Base-by-base conservation (phyloP, 139 green algal genomes). In the Eudorina sp. region DNA sequence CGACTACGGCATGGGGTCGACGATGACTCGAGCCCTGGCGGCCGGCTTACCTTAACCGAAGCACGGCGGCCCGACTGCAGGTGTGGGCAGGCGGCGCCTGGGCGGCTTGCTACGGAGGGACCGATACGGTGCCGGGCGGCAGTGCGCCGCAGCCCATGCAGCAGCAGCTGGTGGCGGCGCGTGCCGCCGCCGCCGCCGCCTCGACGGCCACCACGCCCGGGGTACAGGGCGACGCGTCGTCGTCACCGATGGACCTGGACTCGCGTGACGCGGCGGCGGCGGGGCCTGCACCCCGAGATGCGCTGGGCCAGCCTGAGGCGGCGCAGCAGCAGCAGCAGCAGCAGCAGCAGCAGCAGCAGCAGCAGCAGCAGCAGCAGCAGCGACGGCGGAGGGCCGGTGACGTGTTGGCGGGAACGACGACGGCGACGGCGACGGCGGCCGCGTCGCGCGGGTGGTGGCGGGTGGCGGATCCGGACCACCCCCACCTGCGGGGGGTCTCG, bases 61-160 rank as follows among this genome's bases (percentile, higher is more conserved):
- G n/a, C n/a, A n/a, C n/a, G n/a, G n/a, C n/a, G n/a, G 40, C 53
- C 23, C 64, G 4, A 31, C 29, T 48, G 19, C 79, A 86, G 81
- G 46, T 87, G 21, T 87, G 81, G 81, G 81, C 62, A 43, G 21
- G 19, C 34, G 81, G 81, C 31, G 81, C 81, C 3, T 87, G 81
- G 81, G 60, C 81, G 34, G 27, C 29, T 36, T 79, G 81, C 66
- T 87, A 87, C 46, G 81, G 81, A 41, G 45, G 23, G 14, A 1
- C 34, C 16, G 45, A 45, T 5, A 3, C 31, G 31, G 45, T 78
- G 46, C 81, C 81, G 19, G 62, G 64, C 62, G n/a, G 45, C 34
- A 6, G 1, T 4, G 19, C 31, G 14, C 43, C 21, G 23, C 81
- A 51, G 64, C 64, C 62, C 19, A 87, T 87, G 81, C 81, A 87